phyloP scores from a whole-genome alignment of 768 basidiomycete genomes.

The Lactifluus volemus region DNA sequence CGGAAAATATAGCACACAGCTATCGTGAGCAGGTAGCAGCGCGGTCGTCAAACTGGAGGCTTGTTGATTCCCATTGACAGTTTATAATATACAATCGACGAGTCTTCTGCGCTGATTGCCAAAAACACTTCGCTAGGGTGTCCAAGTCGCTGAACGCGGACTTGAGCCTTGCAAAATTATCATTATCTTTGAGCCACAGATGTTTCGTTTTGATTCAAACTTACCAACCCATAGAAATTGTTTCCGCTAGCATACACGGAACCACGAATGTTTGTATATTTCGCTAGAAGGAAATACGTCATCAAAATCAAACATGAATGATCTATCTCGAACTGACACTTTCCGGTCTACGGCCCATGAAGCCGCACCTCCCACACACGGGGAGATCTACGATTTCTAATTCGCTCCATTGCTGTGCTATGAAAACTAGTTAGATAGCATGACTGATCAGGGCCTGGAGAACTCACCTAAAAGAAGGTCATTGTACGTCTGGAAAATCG shows the following conservation, averaged over 20 bases:
- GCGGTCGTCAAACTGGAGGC: background rate
- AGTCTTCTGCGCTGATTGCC: slow-evolving; percentile 15
- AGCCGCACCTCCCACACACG: slow-evolving; percentile 15
- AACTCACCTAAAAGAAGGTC: slow-evolving; percentile 15
- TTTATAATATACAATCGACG: slow-evolving; percentile 19
- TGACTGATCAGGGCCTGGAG: background rate
- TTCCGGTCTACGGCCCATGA: slow-evolving; percentile 11
- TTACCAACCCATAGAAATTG: slow-evolving; percentile 14
- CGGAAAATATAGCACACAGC: no score
- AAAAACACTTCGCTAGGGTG: slow-evolving; percentile 8
- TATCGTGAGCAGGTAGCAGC: background rate
- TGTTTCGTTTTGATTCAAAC: background rate
- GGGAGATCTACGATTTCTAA: slow-evolving; percentile 15
- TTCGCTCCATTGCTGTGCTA: slow-evolving; percentile 15
- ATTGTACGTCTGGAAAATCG: slow-evolving; percentile 17
- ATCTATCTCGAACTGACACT: background rate
- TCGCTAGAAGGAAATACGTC: background rate
- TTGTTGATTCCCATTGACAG: slow-evolving; percentile 10
- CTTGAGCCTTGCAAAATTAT: background rate
- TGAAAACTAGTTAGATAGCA: background rate
- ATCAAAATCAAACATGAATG: background rate
- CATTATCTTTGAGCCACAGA: background rate
- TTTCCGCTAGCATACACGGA: slow-evolving; percentile 6
- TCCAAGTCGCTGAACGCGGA: slow-evolving; percentile 7
- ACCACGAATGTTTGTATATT: background rate